Evolutionary conservation across 441 rosid genomes (phyloP).

Genomic region (Cnidoscolus chayamansa): DNA sequence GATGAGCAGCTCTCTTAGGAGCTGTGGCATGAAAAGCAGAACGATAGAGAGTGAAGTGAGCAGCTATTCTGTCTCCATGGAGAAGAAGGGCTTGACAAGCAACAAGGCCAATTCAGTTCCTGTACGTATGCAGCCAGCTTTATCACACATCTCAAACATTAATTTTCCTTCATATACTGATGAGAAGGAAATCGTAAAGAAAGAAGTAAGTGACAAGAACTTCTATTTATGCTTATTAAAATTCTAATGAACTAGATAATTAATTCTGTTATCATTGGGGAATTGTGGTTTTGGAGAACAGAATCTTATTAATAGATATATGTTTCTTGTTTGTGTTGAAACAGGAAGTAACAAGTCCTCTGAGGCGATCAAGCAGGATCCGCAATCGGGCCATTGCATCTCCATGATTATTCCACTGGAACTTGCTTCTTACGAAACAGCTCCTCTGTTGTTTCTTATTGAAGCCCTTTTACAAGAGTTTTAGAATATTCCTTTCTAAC

Average conservation of each 20-base stretch:
- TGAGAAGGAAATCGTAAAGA: slow-evolving; percentile 23
- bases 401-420: slow-evolving; percentile 26
- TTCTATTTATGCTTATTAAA: background rate
- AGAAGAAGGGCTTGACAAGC: slow-evolving; percentile 21
- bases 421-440: slow-evolving; percentile 19
- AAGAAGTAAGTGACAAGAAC: slow-evolving; percentile 19
- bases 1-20: slow-evolving; percentile 30
- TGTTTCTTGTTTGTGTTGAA: slow-evolving; percentile 15
- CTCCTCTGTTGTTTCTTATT: slow-evolving; percentile 36
- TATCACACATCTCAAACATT: slow-evolving; percentile 26
- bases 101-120: slow-evolving; percentile 23
- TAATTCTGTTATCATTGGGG: too few species aligned
- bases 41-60: slow-evolving; percentile 30
- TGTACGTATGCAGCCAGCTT: slow-evolving; percentile 14
- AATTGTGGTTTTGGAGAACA: too few species aligned
- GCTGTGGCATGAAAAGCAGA: slow-evolving; percentile 21
- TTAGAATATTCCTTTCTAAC: background rate
- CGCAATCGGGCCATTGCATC: slow-evolving; percentile 27
- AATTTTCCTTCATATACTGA: slow-evolving; percentile 17
- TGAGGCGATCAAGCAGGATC: slow-evolving; percentile 43
- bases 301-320: too few species aligned
- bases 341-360: slow-evolving; percentile 31
- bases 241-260: too few species aligned
- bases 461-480: background rate
- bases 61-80: slow-evolving; percentile 29